phyloP scores from a whole-genome alignment of 257 asterid species.

The Solanum tarapatanum region DNA sequence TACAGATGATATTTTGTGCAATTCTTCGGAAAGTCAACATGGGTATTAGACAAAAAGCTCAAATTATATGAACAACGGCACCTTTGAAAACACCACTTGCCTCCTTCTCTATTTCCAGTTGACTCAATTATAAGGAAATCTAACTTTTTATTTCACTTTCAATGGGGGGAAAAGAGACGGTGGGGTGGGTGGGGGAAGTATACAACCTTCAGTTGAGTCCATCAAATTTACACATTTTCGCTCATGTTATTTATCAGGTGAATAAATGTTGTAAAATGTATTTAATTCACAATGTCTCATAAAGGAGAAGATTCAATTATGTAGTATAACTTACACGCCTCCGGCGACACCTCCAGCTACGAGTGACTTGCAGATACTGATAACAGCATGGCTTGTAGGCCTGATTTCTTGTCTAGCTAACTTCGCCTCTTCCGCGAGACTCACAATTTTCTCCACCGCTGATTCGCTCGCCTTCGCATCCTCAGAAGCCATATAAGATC shows the following conservation, averaged over 20 bases:
- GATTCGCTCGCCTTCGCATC: slow-evolving; percentile 84
- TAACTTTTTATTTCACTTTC: background rate
- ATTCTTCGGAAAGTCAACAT: background rate
- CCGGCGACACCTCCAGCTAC: slow-evolving; percentile 97
- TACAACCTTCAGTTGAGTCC: background rate
- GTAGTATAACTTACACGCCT: slow-evolving; percentile 60
- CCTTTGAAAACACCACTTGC: background rate
- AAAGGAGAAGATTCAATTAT: background rate
- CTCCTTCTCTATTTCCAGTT: background rate
- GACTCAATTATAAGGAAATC: background rate
- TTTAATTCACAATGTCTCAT: background rate
- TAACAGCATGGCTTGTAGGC: slow-evolving; percentile 56
- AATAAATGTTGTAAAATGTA: background rate
- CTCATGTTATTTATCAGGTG: background rate
- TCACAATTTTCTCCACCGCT: slow-evolving; percentile 86
- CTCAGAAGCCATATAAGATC: slow-evolving; percentile 68
- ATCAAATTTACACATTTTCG: background rate
- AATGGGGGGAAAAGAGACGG: background rate
- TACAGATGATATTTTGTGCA: background rate
- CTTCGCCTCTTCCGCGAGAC: slow-evolving; percentile 89
- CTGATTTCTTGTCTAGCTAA: slow-evolving; percentile 76
- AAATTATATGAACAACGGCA: background rate
- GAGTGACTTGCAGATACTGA: slow-evolving; percentile 75
- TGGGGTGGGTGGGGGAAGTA: background rate
- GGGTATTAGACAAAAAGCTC: background rate